Base-by-base conservation (phyloP, 306 rosid genomes). In the Corylus avellana region DNA sequence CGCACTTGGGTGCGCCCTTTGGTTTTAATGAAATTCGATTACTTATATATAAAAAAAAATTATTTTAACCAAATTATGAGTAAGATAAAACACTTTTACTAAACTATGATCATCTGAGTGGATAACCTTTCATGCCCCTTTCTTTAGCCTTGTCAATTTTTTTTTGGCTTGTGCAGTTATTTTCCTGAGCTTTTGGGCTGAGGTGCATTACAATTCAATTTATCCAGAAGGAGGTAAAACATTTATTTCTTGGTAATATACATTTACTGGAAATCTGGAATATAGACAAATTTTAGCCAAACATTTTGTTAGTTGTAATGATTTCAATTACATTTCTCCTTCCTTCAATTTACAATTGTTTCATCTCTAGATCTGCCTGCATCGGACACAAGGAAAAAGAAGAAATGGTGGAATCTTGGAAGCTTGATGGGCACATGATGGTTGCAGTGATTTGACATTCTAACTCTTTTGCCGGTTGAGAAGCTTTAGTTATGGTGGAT, bases 141-240 rank as follows among this genome's bases (percentile, higher is more conserved):
- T 17, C 22, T 42, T n/a, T 67, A 67, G 27, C 27, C 27, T 18
- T 18, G 27, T 67, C 27, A n/a, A 12, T 42, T 25, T 14, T 20
- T 64, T 50, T 75, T 69, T 75, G 77, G 68, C 78, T 74, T 71
- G 35, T 92, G 97, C 98, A 94, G 98, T 94, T 82, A 91, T 94
- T 81, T 94, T 88, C 90, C 84, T 94, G 86, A 94, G 98, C 93
- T 94, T 94, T 85, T 94, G 98, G 98, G 98, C 98, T 27, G 98
- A 94, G 91, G 98, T 94, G 85, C 98, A 94, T 87, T 94, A 94
- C 87, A 94, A 94, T 86, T 87, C 98, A 49, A 94, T 94, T 51
- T 92, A 94, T 87, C 97, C 98, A 0, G 91, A 94, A 88, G 97
- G 92, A 94, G 98, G 98, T 94, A 87, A 87, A 78, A 76, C 17